Evolutionary conservation across 2,329 filamentous ascomycete species (phyloP), one percentile per base, ranked within the genome.

Genomic region (Fusarium brachygibbosum): DNA sequence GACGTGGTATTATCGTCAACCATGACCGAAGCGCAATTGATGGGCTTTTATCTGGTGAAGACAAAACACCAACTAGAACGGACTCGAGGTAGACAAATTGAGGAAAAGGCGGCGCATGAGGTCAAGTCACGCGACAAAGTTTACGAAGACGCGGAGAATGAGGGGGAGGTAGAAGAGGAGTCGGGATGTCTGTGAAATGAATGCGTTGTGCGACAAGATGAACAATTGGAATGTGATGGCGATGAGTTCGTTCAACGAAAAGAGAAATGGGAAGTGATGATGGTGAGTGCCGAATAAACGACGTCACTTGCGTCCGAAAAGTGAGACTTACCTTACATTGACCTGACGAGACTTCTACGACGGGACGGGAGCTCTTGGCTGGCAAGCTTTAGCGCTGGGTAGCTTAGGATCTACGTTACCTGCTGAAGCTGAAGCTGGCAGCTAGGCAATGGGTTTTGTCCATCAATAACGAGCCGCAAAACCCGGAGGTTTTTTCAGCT

Each of bases 1-100:
- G 64, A 54, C 37, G 50, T 63, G 41, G 62, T 66, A 49, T 66
- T 69, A 21, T 73, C 71, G 21, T 73, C 68, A 60, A 59, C 63
- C 68, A 61, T 62, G 51, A 46, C 53, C 44, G 51, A 44, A 48
- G 50, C 50, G 54, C 53, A 60, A 58, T 49, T 37, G 40, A 65
- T 61, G 19, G 37, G 34, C 42, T 58, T 45, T 54, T 25, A 19
- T 40, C 38, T 38, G 44, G 45, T 45, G 51, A 35, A 19, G 46
- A 51, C 25, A 41, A 42, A 48, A 21, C 13, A 49, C 34, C 10
- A 19, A 53, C 60, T 54, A 60, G 37, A 42, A 41, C 29, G 49
- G 38, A 35, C 42, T 44, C 38, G 14, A 34, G 31, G 51, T 29
- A 34, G 38, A 21, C 14, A 38, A 37, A 25, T 25, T 49, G 46